These are phyloP conservation scores for Beta corolliflora DNA, from an alignment of 179 eudicot species.

Conservation along the genomic window DNA sequence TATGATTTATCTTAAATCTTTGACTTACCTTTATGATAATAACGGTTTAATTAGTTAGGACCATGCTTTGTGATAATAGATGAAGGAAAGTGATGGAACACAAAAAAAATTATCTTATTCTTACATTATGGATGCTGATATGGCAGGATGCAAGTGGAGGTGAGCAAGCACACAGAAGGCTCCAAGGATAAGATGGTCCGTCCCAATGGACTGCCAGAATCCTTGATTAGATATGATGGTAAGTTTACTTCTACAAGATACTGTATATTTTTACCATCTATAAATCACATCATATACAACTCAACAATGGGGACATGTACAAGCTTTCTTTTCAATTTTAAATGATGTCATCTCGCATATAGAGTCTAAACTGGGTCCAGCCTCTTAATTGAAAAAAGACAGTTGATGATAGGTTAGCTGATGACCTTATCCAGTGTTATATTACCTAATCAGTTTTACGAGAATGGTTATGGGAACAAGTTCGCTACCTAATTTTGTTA, in stretches of 20 bases:
- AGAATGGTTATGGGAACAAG: too few species aligned
- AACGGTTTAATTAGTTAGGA: conserved; percentile 11
- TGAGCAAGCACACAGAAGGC: conserved; percentile 98
- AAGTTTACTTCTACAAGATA: conserved; percentile 16
- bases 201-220: conserved; percentile 96
- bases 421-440: too few species aligned
- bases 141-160: conserved; percentile 99
- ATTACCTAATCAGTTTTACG: too few species aligned
- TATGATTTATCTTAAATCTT: conserved; percentile 8
- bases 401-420: not conserved
- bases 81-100: conserved; percentile 28
- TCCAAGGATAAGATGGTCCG: conserved; percentile 76
- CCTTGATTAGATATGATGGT: conserved; percentile 95
- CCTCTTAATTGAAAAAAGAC: not conserved
- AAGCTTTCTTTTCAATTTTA: not conserved
- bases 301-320: not conserved
- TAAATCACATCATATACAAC: conserved; percentile 1
- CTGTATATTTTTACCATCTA: not conserved
- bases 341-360: not conserved
- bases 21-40: conserved; percentile 17
- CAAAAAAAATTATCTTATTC: conserved; percentile 17
- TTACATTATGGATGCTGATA: conserved; percentile 28
- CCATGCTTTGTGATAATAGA: conserved; percentile 9
- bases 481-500: too few species aligned
- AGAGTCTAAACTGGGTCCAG: not conserved